Evolutionary conservation across 2,329 filamentous ascomycete genomes (phyloP).

Genomic region (Albifimbria verrucaria): DNA sequence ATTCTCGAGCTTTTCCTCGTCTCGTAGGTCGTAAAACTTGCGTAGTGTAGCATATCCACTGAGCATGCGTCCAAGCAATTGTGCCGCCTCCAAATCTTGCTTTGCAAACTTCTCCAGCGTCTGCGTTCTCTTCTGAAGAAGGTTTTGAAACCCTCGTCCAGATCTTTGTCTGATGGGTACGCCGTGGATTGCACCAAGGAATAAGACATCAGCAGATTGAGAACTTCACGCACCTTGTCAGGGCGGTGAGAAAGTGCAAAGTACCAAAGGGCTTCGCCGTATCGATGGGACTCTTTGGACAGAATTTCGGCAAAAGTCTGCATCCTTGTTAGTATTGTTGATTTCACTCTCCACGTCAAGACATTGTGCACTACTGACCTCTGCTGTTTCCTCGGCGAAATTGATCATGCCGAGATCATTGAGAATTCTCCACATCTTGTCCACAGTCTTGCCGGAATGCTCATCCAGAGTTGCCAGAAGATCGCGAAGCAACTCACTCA

Average conservation of each 20-base stretch:
- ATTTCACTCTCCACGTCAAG: too few species aligned
- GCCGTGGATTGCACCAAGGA: conserved; percentile 81
- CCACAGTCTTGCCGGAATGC: conserved; percentile 67
- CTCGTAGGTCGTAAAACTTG: conserved; percentile 85
- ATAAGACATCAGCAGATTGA: conserved; percentile 83
- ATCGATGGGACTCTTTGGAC: conserved; percentile 68
- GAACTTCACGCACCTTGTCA: conserved; percentile 76
- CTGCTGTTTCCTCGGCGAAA: conserved; percentile 76
- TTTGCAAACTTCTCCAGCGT: conserved; percentile 70
- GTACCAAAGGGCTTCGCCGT: conserved; percentile 85
- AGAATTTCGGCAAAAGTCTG: conserved; percentile 82
- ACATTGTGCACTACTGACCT: conserved; percentile 65
- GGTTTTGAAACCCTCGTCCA: conserved; percentile 70
- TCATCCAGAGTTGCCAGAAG: conserved; percentile 61
- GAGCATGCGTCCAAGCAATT: conserved; percentile 78
- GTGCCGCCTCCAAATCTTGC: conserved; percentile 76
- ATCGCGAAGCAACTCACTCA: conserved; percentile 67
- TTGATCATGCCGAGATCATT: conserved; percentile 73
- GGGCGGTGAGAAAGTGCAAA: conserved; percentile 81
- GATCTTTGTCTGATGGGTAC: conserved; percentile 67
- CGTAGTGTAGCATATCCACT: conserved; percentile 91
- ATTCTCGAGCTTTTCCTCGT: conserved; percentile 38
- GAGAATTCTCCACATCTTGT: conserved; percentile 77
- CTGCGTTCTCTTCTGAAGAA: conserved; percentile 69
- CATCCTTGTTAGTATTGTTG: conserved; percentile 20